Evolutionary conservation across 1,284 basidiomycete species (phyloP).

Genomic region (Malassezia restricta): DNA sequence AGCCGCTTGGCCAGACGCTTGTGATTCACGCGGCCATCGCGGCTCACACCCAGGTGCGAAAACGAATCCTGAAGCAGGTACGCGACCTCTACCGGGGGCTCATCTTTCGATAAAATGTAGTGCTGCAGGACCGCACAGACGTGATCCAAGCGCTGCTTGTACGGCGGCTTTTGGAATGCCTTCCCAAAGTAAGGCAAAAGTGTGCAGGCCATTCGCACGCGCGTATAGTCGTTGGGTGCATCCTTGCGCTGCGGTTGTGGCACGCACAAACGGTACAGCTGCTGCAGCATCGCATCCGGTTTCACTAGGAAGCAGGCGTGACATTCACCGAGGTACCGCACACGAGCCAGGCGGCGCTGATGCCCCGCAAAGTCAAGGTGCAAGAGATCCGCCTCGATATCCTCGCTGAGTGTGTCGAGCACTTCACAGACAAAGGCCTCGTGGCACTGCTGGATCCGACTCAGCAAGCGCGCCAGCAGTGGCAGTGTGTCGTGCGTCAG

Average conservation of each 20-base stretch:
- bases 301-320: conserved; percentile 92
- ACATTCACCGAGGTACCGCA: conserved; percentile 89
- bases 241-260: conserved; percentile 79
- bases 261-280: conserved; percentile 84
- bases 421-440: conserved; percentile 74
- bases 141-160: conserved; percentile 5
- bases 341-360: conserved; percentile 75
- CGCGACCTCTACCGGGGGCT: conserved; percentile 82
- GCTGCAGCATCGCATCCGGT: conserved; percentile 80
- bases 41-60: too few relatives aligned
- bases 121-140: conserved; percentile 1
- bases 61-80: conserved; percentile 79
- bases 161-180: conserved; percentile 68
- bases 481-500: conserved; percentile 81
- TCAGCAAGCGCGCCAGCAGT: conserved; percentile 82
- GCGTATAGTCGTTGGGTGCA: conserved; percentile 90
- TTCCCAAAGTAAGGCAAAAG: conserved; percentile 91
- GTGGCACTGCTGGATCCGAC: conserved; percentile 83
- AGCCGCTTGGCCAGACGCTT: not conserved
- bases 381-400: conserved; percentile 77
- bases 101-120: conserved; percentile 57
- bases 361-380: conserved; percentile 84
- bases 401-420: conserved; percentile 87
- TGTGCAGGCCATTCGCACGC: conserved; percentile 77
- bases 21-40: too few relatives aligned